These are phyloP conservation scores for Penicillium egyptiacum DNA, from an alignment of 495 filamentous ascomycete genomes.

Conservation along the genomic window DNA sequence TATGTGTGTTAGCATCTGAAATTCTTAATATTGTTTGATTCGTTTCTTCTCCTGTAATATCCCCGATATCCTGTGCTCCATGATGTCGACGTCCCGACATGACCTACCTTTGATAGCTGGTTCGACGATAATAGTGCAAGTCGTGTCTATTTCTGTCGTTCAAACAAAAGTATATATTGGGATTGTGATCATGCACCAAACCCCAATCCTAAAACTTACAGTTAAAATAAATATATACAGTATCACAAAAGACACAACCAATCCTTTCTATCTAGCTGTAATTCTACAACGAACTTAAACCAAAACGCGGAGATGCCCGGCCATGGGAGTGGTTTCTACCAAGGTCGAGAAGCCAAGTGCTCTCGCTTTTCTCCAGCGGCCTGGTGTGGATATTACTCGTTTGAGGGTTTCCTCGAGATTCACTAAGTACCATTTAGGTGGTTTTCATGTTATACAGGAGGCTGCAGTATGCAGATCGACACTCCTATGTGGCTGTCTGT, in stretches of 20 bases:
- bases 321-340: not conserved
- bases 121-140: not conserved
- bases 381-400: slow-evolving; percentile 58
- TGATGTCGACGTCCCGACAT: not conserved
- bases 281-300: not conserved
- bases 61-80: not conserved
- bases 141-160: not conserved
- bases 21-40: not conserved
- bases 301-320: not conserved
- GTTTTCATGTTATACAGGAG: not conserved
- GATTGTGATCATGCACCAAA: not conserved
- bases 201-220: not conserved
- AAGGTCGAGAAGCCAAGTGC: slow-evolving; percentile 59
- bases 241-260: not conserved
- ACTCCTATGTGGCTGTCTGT: not conserved
- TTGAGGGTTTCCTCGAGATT: slow-evolving; percentile 47
- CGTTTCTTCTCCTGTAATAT: not conserved
- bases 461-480: not conserved
- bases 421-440: slow-evolving; percentile 19
- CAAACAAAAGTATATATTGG: not conserved
- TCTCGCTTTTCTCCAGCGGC: slow-evolving; percentile 53
- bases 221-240: not conserved
- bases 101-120: not conserved
- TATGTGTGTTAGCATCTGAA: slow-evolving; percentile 8
- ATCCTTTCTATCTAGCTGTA: not conserved